Conservation (phyloP, 768 basidiomycete genomes). For the Hebeloma cylindrosporum region DNA sequence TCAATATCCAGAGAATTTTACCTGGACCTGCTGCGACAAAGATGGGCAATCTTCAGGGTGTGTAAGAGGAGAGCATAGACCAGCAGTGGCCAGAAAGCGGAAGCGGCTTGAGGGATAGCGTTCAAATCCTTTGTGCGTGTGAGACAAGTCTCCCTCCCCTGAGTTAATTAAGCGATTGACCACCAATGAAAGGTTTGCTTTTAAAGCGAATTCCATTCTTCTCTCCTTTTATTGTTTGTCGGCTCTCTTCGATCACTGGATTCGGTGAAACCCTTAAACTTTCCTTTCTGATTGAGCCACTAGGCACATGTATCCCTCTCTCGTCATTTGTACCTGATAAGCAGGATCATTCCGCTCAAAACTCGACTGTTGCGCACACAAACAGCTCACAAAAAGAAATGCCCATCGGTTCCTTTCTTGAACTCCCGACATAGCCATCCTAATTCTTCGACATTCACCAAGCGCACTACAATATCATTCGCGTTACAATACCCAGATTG, state of each 20-base stretch:
- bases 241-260: conserved; percentile 7
- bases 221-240: conserved; percentile 15
- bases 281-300: conserved; percentile 1
- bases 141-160: conserved; percentile 7
- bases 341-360: no score
- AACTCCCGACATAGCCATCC: no score
- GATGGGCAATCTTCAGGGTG: conserved; percentile 40
- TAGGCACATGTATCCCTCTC: no score
- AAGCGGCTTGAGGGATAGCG: conserved; percentile 25
- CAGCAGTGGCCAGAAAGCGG: conserved; percentile 34
- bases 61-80: conserved; percentile 36
- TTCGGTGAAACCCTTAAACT: no score
- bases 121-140: conserved; percentile 2
- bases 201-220: conserved; percentile 5
- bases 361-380: no score
- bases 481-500: no score
- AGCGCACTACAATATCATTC: no score
- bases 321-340: no score
- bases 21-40: conserved; percentile 51
- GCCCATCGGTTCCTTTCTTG: conserved; percentile 5
- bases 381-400: conserved; percentile 11
- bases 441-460: no score
- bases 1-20: conserved; percentile 47
- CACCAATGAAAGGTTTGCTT: not conserved
- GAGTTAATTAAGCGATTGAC: not conserved